phyloP scores from a whole-genome alignment of 179 eudicot species.

The Heliamphora pulchella region DNA sequence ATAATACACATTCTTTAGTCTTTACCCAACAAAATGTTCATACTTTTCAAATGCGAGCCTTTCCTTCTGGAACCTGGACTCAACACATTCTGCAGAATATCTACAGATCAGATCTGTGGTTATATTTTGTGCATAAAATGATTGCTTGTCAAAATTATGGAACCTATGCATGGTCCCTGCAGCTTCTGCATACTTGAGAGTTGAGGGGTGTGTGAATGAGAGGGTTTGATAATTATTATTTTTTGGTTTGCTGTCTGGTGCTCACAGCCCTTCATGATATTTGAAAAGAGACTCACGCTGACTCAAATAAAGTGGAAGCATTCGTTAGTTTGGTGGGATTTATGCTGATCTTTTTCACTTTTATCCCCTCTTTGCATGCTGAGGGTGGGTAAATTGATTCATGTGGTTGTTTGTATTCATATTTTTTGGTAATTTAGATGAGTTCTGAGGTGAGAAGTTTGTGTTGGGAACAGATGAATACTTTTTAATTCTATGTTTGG shows the following conservation, averaged over 20 bases:
- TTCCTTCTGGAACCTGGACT: neutral
- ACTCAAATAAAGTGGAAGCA: neutral
- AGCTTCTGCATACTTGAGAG: neutral
- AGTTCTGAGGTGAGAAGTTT: neutral
- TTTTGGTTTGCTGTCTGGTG: too few relatives aligned
- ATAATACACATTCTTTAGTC: neutral
- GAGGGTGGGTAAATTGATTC: neutral
- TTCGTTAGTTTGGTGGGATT: slow-evolving; percentile 7
- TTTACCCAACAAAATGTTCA: neutral
- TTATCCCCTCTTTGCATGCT: neutral
- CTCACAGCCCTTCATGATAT: too few relatives aligned
- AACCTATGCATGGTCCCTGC: neutral
- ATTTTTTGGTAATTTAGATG: neutral
- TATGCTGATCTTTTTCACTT: neutral
- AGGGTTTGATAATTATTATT: too few relatives aligned
- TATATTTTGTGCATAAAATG: neutral
- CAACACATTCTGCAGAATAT: neutral
- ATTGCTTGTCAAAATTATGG: neutral
- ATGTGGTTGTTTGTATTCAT: neutral
- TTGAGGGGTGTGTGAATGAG: too few relatives aligned
- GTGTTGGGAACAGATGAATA: neutral
- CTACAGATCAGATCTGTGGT: neutral
- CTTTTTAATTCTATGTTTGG: neutral
- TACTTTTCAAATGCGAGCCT: neutral
- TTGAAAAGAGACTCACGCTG: neutral